Conservation (phyloP, 225 moss, liverwort and hornwort genomes). For the Thuidium tamariscinum region DNA sequence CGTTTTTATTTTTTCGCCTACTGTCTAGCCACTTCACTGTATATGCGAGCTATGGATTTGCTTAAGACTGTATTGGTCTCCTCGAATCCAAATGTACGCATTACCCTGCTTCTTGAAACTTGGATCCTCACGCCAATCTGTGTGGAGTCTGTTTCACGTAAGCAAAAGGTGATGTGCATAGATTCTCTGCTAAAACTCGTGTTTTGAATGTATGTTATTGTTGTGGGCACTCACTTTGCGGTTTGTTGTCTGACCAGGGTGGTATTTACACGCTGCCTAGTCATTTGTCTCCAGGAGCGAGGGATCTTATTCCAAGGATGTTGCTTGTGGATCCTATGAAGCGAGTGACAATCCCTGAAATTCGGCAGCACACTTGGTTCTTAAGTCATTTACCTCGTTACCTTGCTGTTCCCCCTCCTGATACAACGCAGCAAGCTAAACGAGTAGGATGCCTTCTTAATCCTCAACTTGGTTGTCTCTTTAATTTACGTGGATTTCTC, state of each 20-base stretch:
- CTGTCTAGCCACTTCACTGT: neutral
- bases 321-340: slow-evolving; percentile 61
- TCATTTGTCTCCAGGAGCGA: slow-evolving; percentile 52
- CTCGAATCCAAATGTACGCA: neutral
- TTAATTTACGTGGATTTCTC: neutral
- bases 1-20: neutral
- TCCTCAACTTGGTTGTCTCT: neutral
- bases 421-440: slow-evolving; percentile 53
- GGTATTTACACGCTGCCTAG: slow-evolving; percentile 57
- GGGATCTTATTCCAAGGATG: slow-evolving; percentile 56
- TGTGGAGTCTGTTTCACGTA: neutral
- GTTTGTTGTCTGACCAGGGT: slow-evolving; percentile 19
- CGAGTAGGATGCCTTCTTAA: slow-evolving; percentile 16
- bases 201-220: neutral
- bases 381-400: slow-evolving; percentile 43
- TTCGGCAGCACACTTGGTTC: slow-evolving; percentile 50
- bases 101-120: neutral
- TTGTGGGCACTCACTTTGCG: neutral
- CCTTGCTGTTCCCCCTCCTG: slow-evolving; percentile 56
- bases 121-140: neutral
- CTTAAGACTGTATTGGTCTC: neutral
- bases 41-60: neutral
- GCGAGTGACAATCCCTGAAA: slow-evolving; percentile 52
- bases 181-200: neutral
- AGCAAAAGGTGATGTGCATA: neutral